Percentiles rank a stretch among this genome's conserved stretches.
phyloP scores from a whole-genome alignment of 352 stramenopile genomes.

The Globisporangium middletonii region DNA sequence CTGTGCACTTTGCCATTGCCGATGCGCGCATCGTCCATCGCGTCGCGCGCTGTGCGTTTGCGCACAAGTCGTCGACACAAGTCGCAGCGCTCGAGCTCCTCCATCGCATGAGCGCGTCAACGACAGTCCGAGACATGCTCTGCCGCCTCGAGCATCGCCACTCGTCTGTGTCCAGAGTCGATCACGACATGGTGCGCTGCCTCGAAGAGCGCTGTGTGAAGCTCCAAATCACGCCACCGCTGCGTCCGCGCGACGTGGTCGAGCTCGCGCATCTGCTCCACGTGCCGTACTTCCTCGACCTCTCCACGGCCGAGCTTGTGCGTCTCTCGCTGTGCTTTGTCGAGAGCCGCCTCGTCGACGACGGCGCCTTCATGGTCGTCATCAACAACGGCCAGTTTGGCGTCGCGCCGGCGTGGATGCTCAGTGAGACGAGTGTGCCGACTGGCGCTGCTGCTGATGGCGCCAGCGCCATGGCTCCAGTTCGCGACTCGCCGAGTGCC shows the following conservation, averaged over 20 bases:
- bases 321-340: slow-evolving; percentile 23
- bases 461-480: not conserved
- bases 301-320: slow-evolving; percentile 19
- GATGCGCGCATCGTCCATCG: slow-evolving; percentile 21
- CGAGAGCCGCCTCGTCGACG: slow-evolving; percentile 8
- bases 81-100: slow-evolving; percentile 19
- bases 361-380: slow-evolving; percentile 13
- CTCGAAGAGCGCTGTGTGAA: not conserved
- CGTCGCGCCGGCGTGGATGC: slow-evolving; percentile 6
- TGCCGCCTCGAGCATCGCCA: slow-evolving; percentile 10
- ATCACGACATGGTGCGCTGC: not conserved
- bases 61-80: slow-evolving; percentile 17
- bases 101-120: slow-evolving; percentile 8
- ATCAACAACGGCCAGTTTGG: slow-evolving; percentile 8
- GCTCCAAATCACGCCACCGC: slow-evolving; percentile 10
- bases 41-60: slow-evolving; percentile 20
- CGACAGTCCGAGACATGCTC: slow-evolving; percentile 7
- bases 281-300: slow-evolving; percentile 24
- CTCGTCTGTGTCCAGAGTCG: slow-evolving; percentile 1
- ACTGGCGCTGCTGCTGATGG: too few species aligned
- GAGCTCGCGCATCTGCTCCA: slow-evolving; percentile 19
- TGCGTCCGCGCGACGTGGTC: slow-evolving; percentile 12
- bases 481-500: not conserved
- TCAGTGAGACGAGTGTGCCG: not conserved
- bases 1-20: not conserved